Percentiles rank a stretch among this genome's conserved stretches.
Conservation (phyloP, 805 yeast species). For the Myxozyma sirexii region DNA sequence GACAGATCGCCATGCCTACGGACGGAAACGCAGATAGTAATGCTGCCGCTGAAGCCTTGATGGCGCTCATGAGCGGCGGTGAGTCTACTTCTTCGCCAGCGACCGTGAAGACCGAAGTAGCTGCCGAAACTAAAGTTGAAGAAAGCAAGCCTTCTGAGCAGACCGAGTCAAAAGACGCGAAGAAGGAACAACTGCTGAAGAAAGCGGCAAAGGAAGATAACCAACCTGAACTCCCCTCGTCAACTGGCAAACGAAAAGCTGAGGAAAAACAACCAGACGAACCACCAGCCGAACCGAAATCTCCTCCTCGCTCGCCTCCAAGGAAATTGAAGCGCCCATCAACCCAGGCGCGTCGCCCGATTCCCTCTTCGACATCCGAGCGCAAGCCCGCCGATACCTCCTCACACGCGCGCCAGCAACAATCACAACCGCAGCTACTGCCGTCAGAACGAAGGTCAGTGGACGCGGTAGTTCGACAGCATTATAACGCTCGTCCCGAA, state of each 20-base stretch:
- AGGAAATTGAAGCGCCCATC: slow-evolving; percentile 34
- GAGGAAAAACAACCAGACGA: background rate
- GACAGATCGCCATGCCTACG: too few relatives aligned
- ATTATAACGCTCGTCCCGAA: slow-evolving; percentile 82
- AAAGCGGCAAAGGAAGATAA: background rate
- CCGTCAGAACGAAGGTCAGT: slow-evolving; percentile 35
- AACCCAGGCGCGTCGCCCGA: slow-evolving; percentile 5
- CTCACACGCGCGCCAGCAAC: background rate
- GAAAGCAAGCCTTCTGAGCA: background rate
- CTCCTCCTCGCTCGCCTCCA: slow-evolving; percentile 33
- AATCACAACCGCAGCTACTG: background rate
- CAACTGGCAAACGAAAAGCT: background rate
- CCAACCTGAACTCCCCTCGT: background rate
- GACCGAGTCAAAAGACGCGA: background rate
- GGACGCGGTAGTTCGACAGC: slow-evolving; percentile 73
- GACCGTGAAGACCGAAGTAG: too few relatives aligned
- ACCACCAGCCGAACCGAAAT: slow-evolving; percentile 24
- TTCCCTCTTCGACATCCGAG: background rate
- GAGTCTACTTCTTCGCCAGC: background rate
- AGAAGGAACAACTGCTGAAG: background rate
- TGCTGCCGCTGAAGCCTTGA: slow-evolving; percentile 18
- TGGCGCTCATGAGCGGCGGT: slow-evolving; percentile 9
- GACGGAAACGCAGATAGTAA: slow-evolving; percentile 10
- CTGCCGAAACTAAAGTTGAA: background rate
- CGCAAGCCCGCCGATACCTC: background rate